These are phyloP conservation scores for Plasmopara muralis DNA, from an alignment of 352 stramenopile species.

Conservation along the genomic window DNA sequence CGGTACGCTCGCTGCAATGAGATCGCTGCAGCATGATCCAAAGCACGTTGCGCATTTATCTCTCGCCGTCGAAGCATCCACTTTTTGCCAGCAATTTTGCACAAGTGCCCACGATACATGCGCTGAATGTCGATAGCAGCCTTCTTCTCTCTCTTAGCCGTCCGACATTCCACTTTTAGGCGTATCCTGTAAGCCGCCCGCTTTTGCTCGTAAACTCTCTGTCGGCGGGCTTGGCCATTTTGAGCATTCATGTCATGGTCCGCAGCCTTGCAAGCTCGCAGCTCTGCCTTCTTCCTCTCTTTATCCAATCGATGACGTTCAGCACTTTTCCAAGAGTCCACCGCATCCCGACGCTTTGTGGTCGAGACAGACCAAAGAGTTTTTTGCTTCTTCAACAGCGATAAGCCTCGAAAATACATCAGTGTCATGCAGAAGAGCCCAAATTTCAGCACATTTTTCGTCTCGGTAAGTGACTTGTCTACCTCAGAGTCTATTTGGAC, in stretches of 20 bases:
- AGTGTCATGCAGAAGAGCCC: conserved; percentile 94
- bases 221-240: conserved; percentile 46
- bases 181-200: conserved; percentile 48
- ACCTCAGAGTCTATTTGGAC: conserved; percentile 58
- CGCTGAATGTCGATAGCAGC: conserved; percentile 63
- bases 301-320: conserved; percentile 51
- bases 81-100: conserved; percentile 70
- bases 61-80: conserved; percentile 82
- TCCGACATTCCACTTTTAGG: conserved; percentile 56
- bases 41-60: conserved; percentile 70
- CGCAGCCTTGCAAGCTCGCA: conserved; percentile 30
- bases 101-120: conserved; percentile 70
- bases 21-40: conserved; percentile 73
- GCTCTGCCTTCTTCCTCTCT: conserved; percentile 36
- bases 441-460: conserved; percentile 93
- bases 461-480: conserved; percentile 70
- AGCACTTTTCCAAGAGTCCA: conserved; percentile 14
- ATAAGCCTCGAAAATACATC: conserved; percentile 93
- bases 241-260: conserved; percentile 57
- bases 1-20: conserved; percentile 84
- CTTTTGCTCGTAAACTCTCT: conserved; percentile 62
- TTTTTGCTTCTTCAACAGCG: conserved; percentile 83
- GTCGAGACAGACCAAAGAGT: conserved; percentile 55
- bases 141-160: conserved; percentile 45
- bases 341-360: conserved; percentile 13